Evolutionary conservation across 148 eudicot species (phyloP), one percentile per base, ranked within the genome.

Genomic region (Camellia lanceoleosa): DNA sequence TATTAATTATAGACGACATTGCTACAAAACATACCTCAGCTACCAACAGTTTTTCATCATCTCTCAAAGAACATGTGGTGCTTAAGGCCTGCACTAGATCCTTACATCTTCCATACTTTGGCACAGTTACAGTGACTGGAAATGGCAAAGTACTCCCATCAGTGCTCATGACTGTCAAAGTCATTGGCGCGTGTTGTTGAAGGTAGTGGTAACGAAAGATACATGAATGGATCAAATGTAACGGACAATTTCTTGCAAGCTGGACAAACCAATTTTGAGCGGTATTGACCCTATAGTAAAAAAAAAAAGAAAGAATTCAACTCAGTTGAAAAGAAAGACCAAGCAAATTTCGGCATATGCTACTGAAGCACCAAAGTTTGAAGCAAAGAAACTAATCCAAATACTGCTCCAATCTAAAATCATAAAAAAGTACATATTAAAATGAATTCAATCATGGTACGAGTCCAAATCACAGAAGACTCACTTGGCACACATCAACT

Each of bases 151-250:
- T 64, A 65, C 77, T 83, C 75, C 98, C 97, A 85, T 93, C 92
- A 73, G 86, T 84, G 88, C 89, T 85, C 79, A 90, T 62, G 64
- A 95, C 79, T 42, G 92, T 90, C 84, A 95, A 75, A 79, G 94
- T 95, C 91, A 95, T 91, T 62, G 88, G 58, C 98, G 89, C 89
- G 81, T 71, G 83, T 86, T 66, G 96, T 85, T 70, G 90, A 84
- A 83, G 97, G 97, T 79, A 95, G 83, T 2, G 98, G 97, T 55
- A 95, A 84, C 7, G 97, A 88, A 63, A 95, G 83, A 80, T 91
- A 91, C 95, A 90, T 87, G 81, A 95, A 93, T 49, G 97, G 94
- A 82, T 93, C 96, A 87, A 93, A 93, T 76, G 89, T 93, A 11
- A 87, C 62, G 30, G 98, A 95, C 77, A 84, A 82, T 79, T 87